A percentile compares a stretch with the other conserved stretches of the same genome.
Conservation (phyloP, 1,284 basidiomycete species). For the Kalmanozyma brasiliensis region DNA sequence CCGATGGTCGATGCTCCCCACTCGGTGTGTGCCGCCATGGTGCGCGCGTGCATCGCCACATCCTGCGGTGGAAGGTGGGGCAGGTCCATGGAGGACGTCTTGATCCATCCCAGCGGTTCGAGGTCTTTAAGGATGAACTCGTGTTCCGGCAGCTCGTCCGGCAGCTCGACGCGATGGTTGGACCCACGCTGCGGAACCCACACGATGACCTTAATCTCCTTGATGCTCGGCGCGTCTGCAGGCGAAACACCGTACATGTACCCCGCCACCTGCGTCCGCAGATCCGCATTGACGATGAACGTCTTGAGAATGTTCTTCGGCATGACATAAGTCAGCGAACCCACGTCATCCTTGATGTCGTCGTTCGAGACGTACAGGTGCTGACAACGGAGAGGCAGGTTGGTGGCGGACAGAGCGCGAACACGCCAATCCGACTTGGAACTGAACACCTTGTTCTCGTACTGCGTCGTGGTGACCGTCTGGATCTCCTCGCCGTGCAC, state of each 20-base stretch:
- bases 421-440: constrained; percentile 99
- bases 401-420: constrained; percentile 93
- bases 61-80: constrained; percentile 83
- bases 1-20: constrained; percentile 95
- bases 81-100: constrained; percentile 78
- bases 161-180: constrained; percentile 90
- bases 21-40: constrained; percentile 95
- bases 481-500: constrained; percentile 97
- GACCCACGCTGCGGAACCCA: constrained; percentile 97
- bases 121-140: constrained; percentile 94
- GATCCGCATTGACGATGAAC: constrained; percentile 91
- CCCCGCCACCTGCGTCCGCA: constrained; percentile 94
- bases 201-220: constrained; percentile 96
- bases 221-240: constrained; percentile 95
- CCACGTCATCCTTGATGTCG: constrained; percentile 96
- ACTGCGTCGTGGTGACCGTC: constrained; percentile 95
- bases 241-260: constrained; percentile 93
- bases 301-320: constrained; percentile 97
- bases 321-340: constrained; percentile 91
- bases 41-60: constrained; percentile 92
- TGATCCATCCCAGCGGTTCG: constrained; percentile 97
- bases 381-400: constrained; percentile 92
- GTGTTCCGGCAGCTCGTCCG: constrained; percentile 85
- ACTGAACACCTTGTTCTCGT: constrained; percentile 96
- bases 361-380: constrained; percentile 99